These are phyloP conservation scores for Hypoxylon rubiginosum DNA, from an alignment of 2,329 filamentous ascomycete genomes.

Conservation along the genomic window DNA sequence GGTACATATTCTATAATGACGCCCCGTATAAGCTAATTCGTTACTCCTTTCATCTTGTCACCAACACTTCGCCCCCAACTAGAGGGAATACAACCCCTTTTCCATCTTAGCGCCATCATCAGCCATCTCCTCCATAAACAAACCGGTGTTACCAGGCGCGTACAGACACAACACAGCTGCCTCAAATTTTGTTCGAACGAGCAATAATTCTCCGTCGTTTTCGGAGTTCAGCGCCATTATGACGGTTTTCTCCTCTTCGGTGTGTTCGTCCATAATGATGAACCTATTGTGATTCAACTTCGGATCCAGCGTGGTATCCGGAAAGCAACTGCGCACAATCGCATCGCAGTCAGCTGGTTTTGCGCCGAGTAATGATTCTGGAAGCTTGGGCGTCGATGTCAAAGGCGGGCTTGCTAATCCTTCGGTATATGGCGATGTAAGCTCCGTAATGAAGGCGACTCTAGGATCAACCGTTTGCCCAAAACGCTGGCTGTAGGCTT, in stretches of 20 bases:
- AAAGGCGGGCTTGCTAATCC: slow-evolving; percentile 2
- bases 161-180: background rate
- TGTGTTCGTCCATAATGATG: slow-evolving; percentile 21
- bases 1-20: background rate
- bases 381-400: slow-evolving; percentile 1
- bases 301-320: background rate
- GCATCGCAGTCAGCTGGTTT: slow-evolving; percentile 15
- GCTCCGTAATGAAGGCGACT: slow-evolving; percentile 15
- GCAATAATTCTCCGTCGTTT: slow-evolving; percentile 11
- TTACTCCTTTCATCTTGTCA: no score
- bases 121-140: slow-evolving; percentile 16
- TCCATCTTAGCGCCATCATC: background rate
- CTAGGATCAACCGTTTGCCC: slow-evolving; percentile 4
- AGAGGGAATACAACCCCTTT: background rate
- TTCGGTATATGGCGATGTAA: slow-evolving; percentile 9
- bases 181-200: slow-evolving; percentile 9
- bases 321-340: slow-evolving; percentile 18
- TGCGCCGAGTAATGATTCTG: slow-evolving; percentile 1
- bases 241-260: slow-evolving; percentile 16
- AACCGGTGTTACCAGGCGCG: slow-evolving; percentile 13
- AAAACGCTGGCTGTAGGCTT: slow-evolving; percentile 6
- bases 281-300: slow-evolving; percentile 18
- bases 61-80: background rate
- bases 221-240: slow-evolving; percentile 23
- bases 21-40: background rate